phyloP scores from a whole-genome alignment of 345 rosid species.

The Psidium friedrichsthalianum region DNA sequence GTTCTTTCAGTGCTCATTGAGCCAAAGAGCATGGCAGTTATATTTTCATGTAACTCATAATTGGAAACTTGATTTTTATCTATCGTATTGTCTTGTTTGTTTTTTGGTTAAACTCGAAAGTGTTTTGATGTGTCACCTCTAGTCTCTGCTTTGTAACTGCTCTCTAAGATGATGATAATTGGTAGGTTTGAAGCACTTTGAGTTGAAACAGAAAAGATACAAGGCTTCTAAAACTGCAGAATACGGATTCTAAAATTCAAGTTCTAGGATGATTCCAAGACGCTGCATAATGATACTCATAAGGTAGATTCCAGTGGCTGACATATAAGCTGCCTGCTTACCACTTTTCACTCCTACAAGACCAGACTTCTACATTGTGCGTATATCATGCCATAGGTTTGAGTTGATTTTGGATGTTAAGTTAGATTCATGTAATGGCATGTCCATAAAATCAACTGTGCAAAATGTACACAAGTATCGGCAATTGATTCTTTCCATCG shows the following conservation, averaged over 20 bases:
- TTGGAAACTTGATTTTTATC: neutral
- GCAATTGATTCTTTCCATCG: neutral
- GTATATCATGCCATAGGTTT: neutral
- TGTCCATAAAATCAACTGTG: neutral
- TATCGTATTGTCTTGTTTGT: neutral
- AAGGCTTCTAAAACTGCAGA: neutral
- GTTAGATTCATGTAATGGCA: neutral
- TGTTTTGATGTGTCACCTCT: neutral
- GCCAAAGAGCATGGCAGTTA: neutral
- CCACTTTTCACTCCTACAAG: neutral
- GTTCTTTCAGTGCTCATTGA: neutral
- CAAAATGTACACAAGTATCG: neutral
- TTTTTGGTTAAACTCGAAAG: neutral
- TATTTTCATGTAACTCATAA: neutral
- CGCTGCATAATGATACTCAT: neutral
- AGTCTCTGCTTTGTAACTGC: neutral
- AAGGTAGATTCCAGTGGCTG: neutral
- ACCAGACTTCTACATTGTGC: neutral
- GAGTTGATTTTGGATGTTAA: neutral
- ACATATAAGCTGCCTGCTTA: neutral
- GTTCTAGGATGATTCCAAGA: neutral
- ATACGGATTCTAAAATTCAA: neutral
- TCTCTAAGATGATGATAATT: neutral
- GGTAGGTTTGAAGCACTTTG: neutral
- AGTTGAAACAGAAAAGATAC: neutral